Conservation (phyloP, 192 early-diverging fungal genomes). For the Physocladia obscura region DNA sequence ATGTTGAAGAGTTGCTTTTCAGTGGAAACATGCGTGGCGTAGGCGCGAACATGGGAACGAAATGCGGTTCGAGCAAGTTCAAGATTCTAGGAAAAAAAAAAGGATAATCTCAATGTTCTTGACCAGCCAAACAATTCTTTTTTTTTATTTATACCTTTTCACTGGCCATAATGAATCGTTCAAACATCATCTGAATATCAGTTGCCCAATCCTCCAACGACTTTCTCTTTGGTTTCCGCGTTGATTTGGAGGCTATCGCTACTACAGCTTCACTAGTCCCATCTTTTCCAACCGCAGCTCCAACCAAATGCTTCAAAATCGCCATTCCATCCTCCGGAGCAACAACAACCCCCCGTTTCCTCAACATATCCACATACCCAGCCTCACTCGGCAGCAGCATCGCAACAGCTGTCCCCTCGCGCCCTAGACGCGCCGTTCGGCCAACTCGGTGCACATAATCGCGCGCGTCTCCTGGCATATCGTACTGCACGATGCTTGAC, state of each 20-base stretch:
- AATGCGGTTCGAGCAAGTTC: slow-evolving; percentile 78
- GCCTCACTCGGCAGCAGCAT: slow-evolving; percentile 89
- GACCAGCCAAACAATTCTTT: too few relatives aligned
- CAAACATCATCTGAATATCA: slow-evolving; percentile 65
- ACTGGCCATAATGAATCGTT: slow-evolving; percentile 68
- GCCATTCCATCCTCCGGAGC: slow-evolving; percentile 16
- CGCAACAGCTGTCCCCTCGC: slow-evolving; percentile 78
- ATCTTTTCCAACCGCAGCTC: neutral
- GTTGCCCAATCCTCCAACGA: slow-evolving; percentile 53
- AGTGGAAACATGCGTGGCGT: slow-evolving; percentile 83
- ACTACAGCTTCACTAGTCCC: neutral
- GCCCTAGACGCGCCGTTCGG: slow-evolving; percentile 92
- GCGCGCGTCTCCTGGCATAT: slow-evolving; percentile 88
- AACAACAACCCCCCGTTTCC: slow-evolving; percentile 50
- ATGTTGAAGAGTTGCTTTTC: slow-evolving; percentile 95
- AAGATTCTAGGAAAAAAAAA: slow-evolving; percentile 47
- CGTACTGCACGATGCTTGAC: slow-evolving; percentile 89
- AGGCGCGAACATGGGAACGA: slow-evolving; percentile 85
- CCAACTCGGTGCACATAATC: slow-evolving; percentile 98
- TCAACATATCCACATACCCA: slow-evolving; percentile 65
- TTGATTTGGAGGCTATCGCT: too few relatives aligned
- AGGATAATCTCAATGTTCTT: too few relatives aligned
- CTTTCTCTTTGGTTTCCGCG: slow-evolving; percentile 46
- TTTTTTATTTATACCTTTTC: slow-evolving; percentile 57
- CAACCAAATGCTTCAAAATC: slow-evolving; percentile 13